Conservation (phyloP, 2,329 filamentous ascomycete genomes). For the Raffaelea arxii region DNA sequence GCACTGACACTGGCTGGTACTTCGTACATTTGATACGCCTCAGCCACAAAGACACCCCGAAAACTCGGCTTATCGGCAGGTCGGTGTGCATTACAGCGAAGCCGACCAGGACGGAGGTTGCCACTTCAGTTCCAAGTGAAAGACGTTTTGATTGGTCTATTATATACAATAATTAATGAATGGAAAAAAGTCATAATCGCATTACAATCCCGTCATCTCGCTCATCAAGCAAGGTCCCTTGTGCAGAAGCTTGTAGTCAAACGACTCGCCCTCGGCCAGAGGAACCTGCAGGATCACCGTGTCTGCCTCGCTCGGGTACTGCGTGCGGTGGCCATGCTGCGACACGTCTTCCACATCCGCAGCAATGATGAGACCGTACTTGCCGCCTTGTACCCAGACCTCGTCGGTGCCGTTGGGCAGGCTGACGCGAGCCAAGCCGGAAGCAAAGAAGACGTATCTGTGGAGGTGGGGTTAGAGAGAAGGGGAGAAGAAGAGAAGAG, state of each 20-base stretch:
- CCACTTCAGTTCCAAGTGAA: no score
- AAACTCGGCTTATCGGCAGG: no score
- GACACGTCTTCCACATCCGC: slow-evolving; percentile 31
- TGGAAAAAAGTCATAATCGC: neutral
- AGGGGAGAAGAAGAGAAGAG: neutral
- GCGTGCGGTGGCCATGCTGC: slow-evolving; percentile 28
- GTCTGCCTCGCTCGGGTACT: slow-evolving; percentile 26
- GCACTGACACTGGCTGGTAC: no score
- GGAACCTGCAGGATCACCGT: slow-evolving; percentile 28
- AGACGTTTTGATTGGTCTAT: no score
- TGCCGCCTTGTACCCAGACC: slow-evolving; percentile 27
- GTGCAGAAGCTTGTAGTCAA: neutral
- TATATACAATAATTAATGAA: no score
- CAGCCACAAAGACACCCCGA: no score
- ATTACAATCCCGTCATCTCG: neutral
- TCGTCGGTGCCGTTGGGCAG: slow-evolving; percentile 26
- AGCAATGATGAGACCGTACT: slow-evolving; percentile 29
- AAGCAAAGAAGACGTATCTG: neutral
- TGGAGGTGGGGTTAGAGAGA: no score
- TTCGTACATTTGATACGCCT: no score
- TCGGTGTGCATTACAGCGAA: no score
- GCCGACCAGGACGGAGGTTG: no score
- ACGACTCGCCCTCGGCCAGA: slow-evolving; percentile 9
- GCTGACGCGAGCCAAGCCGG: slow-evolving; percentile 20
- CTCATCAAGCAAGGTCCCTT: neutral